A percentile compares a stretch with the other conserved stretches of the same genome.
phyloP scores from a whole-genome alignment of 2,329 filamentous ascomycete genomes.

The Stemphylium lycopersici region DNA sequence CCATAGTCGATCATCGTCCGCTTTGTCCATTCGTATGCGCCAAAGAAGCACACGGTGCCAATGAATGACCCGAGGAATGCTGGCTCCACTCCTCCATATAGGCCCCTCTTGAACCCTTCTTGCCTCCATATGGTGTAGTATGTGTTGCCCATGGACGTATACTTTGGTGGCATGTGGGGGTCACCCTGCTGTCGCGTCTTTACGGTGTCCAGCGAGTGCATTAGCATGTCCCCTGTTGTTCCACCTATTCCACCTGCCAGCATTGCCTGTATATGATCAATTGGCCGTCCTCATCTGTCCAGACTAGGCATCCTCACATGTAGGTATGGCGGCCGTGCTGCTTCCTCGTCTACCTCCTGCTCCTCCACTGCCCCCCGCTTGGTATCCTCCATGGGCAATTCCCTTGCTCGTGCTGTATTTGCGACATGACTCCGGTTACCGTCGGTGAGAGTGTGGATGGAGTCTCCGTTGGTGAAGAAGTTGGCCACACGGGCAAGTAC shows the following conservation, averaged over 20 bases:
- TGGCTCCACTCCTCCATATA: constrained; percentile 93
- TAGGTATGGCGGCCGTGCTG: constrained; percentile 55
- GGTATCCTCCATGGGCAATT: constrained; percentile 28
- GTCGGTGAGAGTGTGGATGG: constrained; percentile 44
- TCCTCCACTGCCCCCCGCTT: constrained; percentile 20
- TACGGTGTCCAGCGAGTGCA: constrained; percentile 98
- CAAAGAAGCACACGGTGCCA: constrained; percentile 94
- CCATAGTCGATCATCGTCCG: constrained; percentile 84
- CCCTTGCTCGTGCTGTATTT: constrained; percentile 31
- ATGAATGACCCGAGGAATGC: constrained; percentile 92
- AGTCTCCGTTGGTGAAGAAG: constrained; percentile 50
- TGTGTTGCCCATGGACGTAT: constrained; percentile 85
- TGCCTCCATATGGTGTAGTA: constrained; percentile 94
- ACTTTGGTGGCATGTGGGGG: constrained; percentile 89
- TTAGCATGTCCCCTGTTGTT: constrained; percentile 92
- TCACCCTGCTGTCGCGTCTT: constrained; percentile 98
- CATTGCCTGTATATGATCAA: constrained; percentile 72
- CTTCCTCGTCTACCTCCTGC: constrained; percentile 49
- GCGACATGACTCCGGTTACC: constrained; percentile 41
- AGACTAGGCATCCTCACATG: constrained; percentile 48
- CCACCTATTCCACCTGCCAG: constrained; percentile 92
- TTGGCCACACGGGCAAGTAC: constrained; percentile 58
- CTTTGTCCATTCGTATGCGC: constrained; percentile 95
- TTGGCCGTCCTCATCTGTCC: constrained; percentile 12
- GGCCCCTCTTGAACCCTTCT: constrained; percentile 81